Conservation (phyloP, 371 early-diverging fungal genomes). For the Capillidium heterosporum region DNA sequence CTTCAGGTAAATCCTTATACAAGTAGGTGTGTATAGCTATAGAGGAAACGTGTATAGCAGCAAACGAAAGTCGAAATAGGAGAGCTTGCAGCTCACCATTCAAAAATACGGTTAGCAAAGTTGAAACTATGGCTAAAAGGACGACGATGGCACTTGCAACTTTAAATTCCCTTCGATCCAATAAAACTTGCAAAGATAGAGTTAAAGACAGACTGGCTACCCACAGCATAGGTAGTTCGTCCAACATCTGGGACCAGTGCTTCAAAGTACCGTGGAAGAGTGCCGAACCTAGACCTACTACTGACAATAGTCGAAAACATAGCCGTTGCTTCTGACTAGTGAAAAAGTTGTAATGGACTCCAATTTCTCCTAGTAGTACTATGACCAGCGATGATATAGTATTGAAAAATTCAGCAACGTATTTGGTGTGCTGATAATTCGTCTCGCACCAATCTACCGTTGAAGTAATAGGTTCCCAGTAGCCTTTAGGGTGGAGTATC, state of each 20-base stretch:
- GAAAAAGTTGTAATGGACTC: constrained; percentile 12
- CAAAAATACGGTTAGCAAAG: neutral
- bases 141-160: neutral
- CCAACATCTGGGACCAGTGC: constrained; percentile 55
- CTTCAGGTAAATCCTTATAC: too few relatives aligned
- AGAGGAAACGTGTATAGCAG: neutral
- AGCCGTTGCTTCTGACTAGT: neutral
- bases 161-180: neutral
- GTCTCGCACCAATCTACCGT: constrained; percentile 38
- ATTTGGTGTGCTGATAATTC: constrained; percentile 30
- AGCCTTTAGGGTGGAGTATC: too few relatives aligned
- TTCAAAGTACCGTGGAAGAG: constrained; percentile 64
- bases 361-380: constrained; percentile 30
- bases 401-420: constrained; percentile 51
- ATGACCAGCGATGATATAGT: constrained; percentile 40
- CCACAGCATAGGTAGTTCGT: constrained; percentile 39
- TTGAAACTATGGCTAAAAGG: neutral
- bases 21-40: neutral
- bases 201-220: neutral
- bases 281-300: constrained; percentile 53
- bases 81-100: neutral
- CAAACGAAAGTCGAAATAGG: neutral
- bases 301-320: constrained; percentile 14
- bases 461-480: constrained; percentile 16
- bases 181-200: neutral